Percentiles rank a stretch among this genome's conserved stretches.
Evolutionary conservation across 148 eudicot genomes (phyloP).

Genomic region (Nepenthes gracilis): DNA sequence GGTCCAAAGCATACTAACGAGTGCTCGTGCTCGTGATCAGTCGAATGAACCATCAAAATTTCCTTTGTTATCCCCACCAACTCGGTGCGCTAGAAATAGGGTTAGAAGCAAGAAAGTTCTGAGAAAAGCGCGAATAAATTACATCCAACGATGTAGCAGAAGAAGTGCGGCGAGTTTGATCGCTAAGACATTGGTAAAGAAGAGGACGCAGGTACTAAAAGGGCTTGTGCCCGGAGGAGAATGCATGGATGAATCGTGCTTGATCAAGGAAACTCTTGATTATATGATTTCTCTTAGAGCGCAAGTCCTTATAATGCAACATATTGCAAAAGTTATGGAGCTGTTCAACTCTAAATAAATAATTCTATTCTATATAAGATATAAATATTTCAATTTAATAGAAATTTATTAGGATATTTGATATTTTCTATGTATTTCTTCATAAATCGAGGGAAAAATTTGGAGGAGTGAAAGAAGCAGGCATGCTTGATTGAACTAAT

Average conservation of each 20-base stretch:
- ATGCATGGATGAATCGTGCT: conserved; percentile 40
- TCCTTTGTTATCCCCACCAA: not conserved
- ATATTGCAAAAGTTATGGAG: conserved; percentile 32
- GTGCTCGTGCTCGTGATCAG: not conserved
- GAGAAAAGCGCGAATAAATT: conserved; percentile 11
- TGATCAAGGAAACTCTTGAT: conserved; percentile 72
- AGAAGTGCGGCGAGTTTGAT: conserved; percentile 17
- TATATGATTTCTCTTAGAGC: conserved; percentile 47
- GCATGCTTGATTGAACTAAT: too few species aligned
- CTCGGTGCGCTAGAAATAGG: not conserved
- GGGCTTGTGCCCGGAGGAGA: conserved; percentile 67
- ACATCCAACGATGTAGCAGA: conserved; percentile 1
- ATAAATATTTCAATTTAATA: too few species aligned
- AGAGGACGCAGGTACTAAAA: conserved; percentile 46
- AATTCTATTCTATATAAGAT: too few species aligned
- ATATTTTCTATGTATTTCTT: too few species aligned
- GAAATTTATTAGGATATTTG: too few species aligned
- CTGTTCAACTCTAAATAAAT: too few species aligned
- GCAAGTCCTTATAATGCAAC: conserved; percentile 72
- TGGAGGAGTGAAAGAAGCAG: too few species aligned
- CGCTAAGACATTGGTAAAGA: conserved; percentile 51
- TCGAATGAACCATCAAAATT: not conserved
- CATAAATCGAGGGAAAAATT: too few species aligned
- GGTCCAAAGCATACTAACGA: not conserved
- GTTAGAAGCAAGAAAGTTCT: conserved; percentile 25